phyloP scores from a whole-genome alignment of 352 stramenopile genomes.

The Phytophthora crassamura region DNA sequence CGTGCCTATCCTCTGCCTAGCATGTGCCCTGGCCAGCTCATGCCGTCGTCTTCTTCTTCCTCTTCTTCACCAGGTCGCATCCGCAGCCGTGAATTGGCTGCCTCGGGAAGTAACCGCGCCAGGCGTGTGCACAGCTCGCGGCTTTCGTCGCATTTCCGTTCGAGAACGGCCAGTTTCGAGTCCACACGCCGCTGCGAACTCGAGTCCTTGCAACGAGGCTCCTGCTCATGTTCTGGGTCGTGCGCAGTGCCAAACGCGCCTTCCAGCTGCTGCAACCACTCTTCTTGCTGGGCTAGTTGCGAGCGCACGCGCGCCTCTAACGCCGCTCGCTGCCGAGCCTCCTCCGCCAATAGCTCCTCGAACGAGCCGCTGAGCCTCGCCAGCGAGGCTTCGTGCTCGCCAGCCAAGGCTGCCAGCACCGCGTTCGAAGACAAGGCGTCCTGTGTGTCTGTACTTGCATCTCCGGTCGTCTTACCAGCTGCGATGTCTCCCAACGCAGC shows the following conservation, averaged over 20 bases:
- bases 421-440: constrained; percentile 50
- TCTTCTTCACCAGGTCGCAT: constrained; percentile 12
- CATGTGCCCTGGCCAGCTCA: constrained; percentile 38
- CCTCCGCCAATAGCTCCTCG: constrained; percentile 62
- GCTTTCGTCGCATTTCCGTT: constrained; percentile 41
- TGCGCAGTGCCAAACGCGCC: constrained; percentile 66
- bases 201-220: constrained; percentile 15
- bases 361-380: constrained; percentile 70
- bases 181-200: constrained; percentile 11
- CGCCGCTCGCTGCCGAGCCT: constrained; percentile 65
- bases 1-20: constrained; percentile 38
- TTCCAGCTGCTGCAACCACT: constrained; percentile 85
- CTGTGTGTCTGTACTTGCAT: background rate
- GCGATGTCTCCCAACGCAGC: constrained; percentile 12
- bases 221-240: constrained; percentile 38
- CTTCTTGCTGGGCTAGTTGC: constrained; percentile 70
- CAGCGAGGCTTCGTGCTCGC: constrained; percentile 80
- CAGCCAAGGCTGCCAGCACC: constrained; percentile 61
- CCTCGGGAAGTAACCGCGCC: constrained; percentile 23
- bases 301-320: constrained; percentile 67
- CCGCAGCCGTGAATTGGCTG: constrained; percentile 1
- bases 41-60: constrained; percentile 26
- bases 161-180: constrained; percentile 27
- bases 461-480: constrained; percentile 3
- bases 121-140: constrained; percentile 27